Base-by-base conservation (phyloP, 1,284 basidiomycete genomes). In the Takashimella tepidaria region DNA sequence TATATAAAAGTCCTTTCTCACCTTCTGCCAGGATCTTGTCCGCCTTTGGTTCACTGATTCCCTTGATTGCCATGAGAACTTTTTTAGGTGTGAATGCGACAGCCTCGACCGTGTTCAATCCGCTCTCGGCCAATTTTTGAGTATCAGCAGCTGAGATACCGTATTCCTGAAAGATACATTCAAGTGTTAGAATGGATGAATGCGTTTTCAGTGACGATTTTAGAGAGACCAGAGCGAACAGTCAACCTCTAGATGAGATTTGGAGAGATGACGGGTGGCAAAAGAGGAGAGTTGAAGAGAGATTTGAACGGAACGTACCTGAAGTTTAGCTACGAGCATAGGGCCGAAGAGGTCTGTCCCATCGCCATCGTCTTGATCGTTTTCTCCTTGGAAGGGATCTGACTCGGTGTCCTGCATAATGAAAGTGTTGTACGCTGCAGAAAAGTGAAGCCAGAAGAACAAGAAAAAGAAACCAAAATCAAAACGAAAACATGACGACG, bases 11-110 rank as follows among this genome's bases (percentile, higher is more conserved):
- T 8, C 10, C 31, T 8, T 37, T 37, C 83, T 59, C 57, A 90
- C 93, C 92, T 80, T 96, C 92, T 11, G 82, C 79, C 22, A 98
- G 75, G 54, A 98, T 95, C 80, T 95, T 98, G 74, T 99, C 96
- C 2, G 95, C 96, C 73, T 98, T 99, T 64, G 88, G 84, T 68
- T 98, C 96, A 26, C 92, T 96, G 58, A 99, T 97, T 19, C 96
- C 96, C 77, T 98, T 98, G 71, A 98, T 93, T 4, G 84, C 83
- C 57, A 91, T 83, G 31, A 98, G 79, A 45, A 81, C 80, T 79
- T 98, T 98, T 82, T 97, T 98, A 6, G 96, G 92, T 1, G 95
- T 98, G 73, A 95, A 98, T 16, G 92, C 95, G 49, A 99, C 89
- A 13, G 91, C 84, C 76, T 99, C 95, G 58, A 98, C 84, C 1